Evolutionary conservation across 352 stramenopile species (phyloP), one percentile per base, ranked within the genome.

Genomic region (Phytophthora vignae): DNA sequence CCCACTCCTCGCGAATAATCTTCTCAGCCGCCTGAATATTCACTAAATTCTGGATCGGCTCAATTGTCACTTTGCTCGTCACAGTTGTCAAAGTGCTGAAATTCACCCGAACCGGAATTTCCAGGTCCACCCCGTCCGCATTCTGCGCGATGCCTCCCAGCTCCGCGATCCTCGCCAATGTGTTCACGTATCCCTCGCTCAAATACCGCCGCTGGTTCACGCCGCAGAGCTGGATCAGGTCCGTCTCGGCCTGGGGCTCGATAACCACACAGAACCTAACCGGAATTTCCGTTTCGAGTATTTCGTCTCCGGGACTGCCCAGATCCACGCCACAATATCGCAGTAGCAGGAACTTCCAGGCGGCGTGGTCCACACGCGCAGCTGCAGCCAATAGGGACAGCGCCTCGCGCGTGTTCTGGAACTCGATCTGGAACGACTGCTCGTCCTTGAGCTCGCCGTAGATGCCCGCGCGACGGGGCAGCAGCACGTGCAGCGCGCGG

Each of bases 21-120:
- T 58, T 69, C 17, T 74, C 60, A 0, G 67, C 61, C 7, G 29
- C 63, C n/a, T 69, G 67, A 42, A 73, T 61, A 48, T 54, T 68
- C 55, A 55, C n/a, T 9, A 69, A 64, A n/a, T 60, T 55, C 22
- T 21, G 40, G 12, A 68, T 62, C 40, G 59, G 52, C 8, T 29
- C 49, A 29, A 19, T 60, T 19, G 11, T 59, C 15, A 27, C 15
- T 19, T 60, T 69, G 38, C 21, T 50, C 42, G 15, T 50, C 42
- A 50, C 17, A 22, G n/a, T 50, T 22, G 42, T 17, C 6, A 29
- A 53, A 3, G 66, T 63, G 17, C 15, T 73, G 27, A 69, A 55
- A 58, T 64, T 40, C 15, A 69, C 60, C 9, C 60, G 52, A 25
- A 73, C 44, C 4, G 67, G 59, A 19, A 73, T 73, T 14, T 73